Percentiles rank a stretch among this genome's conserved stretches.
Conservation (phyloP, 2,329 filamentous ascomycete species). For the Fusarium buharicum region DNA sequence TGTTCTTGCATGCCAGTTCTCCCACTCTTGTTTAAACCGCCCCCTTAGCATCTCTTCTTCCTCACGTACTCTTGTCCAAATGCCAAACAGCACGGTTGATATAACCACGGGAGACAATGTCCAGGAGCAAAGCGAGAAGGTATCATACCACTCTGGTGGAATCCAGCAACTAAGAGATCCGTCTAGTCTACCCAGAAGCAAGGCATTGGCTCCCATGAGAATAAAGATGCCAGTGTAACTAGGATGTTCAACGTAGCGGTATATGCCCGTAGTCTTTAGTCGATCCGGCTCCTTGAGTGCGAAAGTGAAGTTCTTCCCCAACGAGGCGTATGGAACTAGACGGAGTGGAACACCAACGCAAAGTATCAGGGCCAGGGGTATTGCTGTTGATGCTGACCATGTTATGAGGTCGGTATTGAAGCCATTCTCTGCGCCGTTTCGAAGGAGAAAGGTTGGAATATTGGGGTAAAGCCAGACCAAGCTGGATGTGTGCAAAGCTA, state of each 20-base stretch:
- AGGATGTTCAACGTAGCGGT: conserved; percentile 62
- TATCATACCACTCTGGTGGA: conserved; percentile 36
- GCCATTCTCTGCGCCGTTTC: conserved; percentile 46
- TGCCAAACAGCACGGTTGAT: conserved; percentile 32
- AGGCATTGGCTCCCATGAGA: conserved; percentile 47
- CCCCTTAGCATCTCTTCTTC: conserved; percentile 62
- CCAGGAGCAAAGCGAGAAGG: conserved; percentile 6
- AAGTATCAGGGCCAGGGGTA: conserved; percentile 51
- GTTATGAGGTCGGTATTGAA: conserved; percentile 49
- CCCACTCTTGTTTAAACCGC: conserved; percentile 61
- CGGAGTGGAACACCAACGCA: conserved; percentile 48
- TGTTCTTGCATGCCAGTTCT: conserved; percentile 59
- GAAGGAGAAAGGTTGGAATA: conserved; percentile 41
- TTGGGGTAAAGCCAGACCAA: conserved; percentile 30
- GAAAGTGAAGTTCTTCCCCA: conserved; percentile 66
- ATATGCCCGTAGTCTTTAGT: conserved; percentile 60
- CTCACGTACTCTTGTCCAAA: conserved; percentile 55
- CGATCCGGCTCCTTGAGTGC: conserved; percentile 57
- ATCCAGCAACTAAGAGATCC: conserved; percentile 55
- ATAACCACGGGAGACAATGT: conserved; percentile 5
- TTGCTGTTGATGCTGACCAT: conserved; percentile 50
- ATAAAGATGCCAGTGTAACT: conserved; percentile 59
- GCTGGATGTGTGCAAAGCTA: conserved; percentile 40
- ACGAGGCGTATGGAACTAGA: conserved; percentile 53
- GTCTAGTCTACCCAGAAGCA: conserved; percentile 53